phyloP scores from a whole-genome alignment of 257 asterid genomes.

The Solanum raphanifolium region DNA sequence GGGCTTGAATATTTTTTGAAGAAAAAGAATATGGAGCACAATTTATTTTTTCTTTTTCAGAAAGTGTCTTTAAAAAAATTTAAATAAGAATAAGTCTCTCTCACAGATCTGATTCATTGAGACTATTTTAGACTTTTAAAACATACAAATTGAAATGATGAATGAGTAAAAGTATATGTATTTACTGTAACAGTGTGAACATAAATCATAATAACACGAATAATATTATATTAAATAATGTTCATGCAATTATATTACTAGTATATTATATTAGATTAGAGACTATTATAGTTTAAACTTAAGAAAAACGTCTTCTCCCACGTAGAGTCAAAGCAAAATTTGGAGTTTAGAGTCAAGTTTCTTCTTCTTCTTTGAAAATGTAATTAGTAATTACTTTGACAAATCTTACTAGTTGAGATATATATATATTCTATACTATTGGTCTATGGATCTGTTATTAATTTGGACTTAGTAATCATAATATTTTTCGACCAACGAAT shows the following conservation, averaged over 20 bases:
- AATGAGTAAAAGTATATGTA: background rate
- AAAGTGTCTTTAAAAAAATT: too few relatives aligned
- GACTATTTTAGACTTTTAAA: too few relatives aligned
- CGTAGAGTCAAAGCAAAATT: background rate
- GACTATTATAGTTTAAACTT: background rate
- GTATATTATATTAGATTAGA: background rate
- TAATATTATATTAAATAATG: background rate
- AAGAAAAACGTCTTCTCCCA: background rate
- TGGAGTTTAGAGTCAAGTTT: background rate
- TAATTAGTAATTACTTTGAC: background rate
- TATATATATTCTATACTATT: background rate
- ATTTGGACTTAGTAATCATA: background rate
- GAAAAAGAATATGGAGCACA: background rate
- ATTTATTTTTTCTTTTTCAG: too few relatives aligned
- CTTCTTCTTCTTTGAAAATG: background rate
- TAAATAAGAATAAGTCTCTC: too few relatives aligned
- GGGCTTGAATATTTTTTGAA: background rate
- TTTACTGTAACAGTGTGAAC: background rate
- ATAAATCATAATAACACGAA: background rate
- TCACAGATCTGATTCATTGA: background rate
- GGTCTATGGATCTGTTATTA: background rate
- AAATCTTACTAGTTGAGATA: background rate
- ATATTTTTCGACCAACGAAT: background rate
- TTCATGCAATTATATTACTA: background rate
- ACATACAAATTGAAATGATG: too few relatives aligned